A percentile compares a stretch with the other conserved stretches of the same genome.
Conservation (phyloP, 345 rosid species). For the Balakata baccata region DNA sequence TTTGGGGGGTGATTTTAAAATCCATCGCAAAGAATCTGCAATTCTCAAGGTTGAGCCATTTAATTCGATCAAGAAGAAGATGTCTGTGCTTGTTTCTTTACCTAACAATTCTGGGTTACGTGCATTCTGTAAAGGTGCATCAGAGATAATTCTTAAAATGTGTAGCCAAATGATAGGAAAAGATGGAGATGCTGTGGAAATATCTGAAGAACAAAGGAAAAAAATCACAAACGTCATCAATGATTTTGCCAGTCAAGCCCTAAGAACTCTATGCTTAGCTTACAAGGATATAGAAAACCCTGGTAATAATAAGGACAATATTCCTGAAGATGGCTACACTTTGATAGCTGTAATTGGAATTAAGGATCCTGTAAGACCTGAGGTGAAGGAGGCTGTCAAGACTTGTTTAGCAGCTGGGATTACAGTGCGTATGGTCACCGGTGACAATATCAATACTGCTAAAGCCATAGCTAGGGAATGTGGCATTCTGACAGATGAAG, state of each 20-base stretch:
- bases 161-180: constrained; percentile 21
- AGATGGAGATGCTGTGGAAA: constrained; percentile 14
- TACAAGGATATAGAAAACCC: constrained; percentile 45
- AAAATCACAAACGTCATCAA: constrained; percentile 47
- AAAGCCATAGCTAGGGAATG: constrained; percentile 39
- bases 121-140: constrained; percentile 34
- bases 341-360: constrained; percentile 36
- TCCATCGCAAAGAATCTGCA: constrained; percentile 48
- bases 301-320: constrained; percentile 33
- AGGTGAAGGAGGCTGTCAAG: constrained; percentile 32
- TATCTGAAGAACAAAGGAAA: constrained; percentile 40
- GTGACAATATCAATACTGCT: constrained; percentile 37
- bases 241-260: constrained; percentile 58
- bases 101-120: constrained; percentile 38
- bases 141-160: constrained; percentile 27
- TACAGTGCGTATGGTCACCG: constrained; percentile 33
- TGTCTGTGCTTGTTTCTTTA: constrained; percentile 60
- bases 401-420: constrained; percentile 34
- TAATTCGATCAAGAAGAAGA: constrained; percentile 70
- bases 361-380: constrained; percentile 38
- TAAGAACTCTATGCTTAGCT: constrained; percentile 71
- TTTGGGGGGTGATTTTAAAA: constrained; percentile 51
- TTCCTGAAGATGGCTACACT: constrained; percentile 61
- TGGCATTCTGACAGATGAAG: constrained; percentile 36
- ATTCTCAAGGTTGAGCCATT: constrained; percentile 70